Conservation (phyloP, 2,329 filamentous ascomycete genomes). For the Colletotrichum tamarilloi region DNA sequence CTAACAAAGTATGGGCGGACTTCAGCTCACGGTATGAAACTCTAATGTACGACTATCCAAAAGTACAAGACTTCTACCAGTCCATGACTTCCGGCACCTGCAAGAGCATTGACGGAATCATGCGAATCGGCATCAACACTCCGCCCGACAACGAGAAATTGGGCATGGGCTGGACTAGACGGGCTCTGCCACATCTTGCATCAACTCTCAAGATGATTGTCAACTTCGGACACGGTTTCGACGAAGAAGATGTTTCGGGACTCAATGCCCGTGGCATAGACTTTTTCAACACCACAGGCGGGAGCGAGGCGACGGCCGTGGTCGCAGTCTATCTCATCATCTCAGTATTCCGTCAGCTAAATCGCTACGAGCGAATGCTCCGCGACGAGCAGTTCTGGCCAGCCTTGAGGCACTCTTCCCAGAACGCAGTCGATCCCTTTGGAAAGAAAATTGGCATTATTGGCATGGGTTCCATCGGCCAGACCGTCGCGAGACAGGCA, state of each 20-base stretch:
- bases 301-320: conserved; percentile 17
- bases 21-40: neutral
- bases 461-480: conserved; percentile 17
- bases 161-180: conserved; percentile 13
- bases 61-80: neutral
- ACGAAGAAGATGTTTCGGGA: neutral
- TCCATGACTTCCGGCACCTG: conserved; percentile 1
- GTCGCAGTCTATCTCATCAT: conserved; percentile 15
- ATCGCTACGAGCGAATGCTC: conserved; percentile 10
- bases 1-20: neutral
- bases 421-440: neutral
- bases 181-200: neutral
- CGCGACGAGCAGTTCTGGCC: neutral
- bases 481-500: neutral
- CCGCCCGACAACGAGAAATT: neutral
- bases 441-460: conserved; percentile 12
- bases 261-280: neutral
- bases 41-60: neutral
- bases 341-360: conserved; percentile 5
- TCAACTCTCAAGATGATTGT: neutral
- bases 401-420: neutral
- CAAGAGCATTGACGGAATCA: neutral
- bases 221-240: conserved; percentile 14
- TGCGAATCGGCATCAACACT: neutral
- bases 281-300: conserved; percentile 9